These are phyloP conservation scores for Vaccinium corymbosum DNA, from an alignment of 148 eudicot species.

Conservation along the genomic window DNA sequence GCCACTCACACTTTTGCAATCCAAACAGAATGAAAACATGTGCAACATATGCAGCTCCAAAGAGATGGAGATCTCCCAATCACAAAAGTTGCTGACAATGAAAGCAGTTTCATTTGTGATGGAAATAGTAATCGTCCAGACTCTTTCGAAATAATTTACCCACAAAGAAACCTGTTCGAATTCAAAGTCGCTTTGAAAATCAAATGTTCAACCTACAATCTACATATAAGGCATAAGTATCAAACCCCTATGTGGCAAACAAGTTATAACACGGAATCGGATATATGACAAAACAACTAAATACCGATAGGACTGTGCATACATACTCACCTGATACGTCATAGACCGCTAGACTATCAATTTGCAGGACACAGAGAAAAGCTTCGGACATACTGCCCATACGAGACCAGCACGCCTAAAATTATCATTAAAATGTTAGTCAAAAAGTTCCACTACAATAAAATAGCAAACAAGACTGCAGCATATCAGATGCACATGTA, in stretches of 20 bases:
- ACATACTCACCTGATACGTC: slow-evolving; percentile 55
- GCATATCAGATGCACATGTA: neutral
- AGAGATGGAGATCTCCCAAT: neutral
- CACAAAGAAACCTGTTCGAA: neutral
- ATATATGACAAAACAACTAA: slow-evolving; percentile 1
- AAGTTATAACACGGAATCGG: neutral
- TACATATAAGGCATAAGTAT: neutral
- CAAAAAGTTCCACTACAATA: neutral
- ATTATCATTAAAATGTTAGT: slow-evolving; percentile 15
- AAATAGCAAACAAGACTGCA: neutral
- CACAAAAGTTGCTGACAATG: neutral
- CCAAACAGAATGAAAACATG: neutral
- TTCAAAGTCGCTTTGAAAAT: neutral
- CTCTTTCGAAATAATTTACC: neutral
- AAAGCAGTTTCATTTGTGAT: neutral
- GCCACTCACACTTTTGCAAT: neutral
- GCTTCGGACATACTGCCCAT: slow-evolving; percentile 63
- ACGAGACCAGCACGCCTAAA: slow-evolving; percentile 93
- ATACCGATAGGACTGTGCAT: neutral
- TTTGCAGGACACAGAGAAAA: slow-evolving; percentile 75
- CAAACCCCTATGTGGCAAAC: neutral
- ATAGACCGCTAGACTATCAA: slow-evolving; percentile 67
- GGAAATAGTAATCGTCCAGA: neutral
- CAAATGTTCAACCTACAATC: neutral
- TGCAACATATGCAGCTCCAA: neutral